These are phyloP conservation scores for Gomphus sp. DNA, from an alignment of 1,284 basidiomycete genomes.

Conservation along the genomic window DNA sequence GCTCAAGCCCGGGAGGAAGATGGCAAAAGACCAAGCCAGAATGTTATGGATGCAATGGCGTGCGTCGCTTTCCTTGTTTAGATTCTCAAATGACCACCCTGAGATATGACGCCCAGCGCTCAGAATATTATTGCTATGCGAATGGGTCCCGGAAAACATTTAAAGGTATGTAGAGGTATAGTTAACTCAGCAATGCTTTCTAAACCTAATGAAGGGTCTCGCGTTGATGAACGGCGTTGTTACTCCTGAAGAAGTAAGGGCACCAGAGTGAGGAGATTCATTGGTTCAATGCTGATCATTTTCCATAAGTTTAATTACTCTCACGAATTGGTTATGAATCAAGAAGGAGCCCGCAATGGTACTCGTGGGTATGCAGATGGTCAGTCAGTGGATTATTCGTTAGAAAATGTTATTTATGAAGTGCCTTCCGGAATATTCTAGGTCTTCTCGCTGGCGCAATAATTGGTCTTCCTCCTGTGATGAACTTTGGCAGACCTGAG, in stretches of 20 bases:
- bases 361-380: conserved; percentile 84
- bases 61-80: conserved; percentile 23
- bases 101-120: conserved; percentile 1
- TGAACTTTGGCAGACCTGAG: conserved; percentile 72
- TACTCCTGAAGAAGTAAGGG: conserved; percentile 85
- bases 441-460: conserved; percentile 34
- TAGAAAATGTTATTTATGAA: background rate
- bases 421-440: background rate
- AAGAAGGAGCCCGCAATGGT: conserved; percentile 74
- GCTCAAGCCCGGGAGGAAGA: conserved; percentile 66
- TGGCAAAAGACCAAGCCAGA: conserved; percentile 61
- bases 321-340: conserved; percentile 69
- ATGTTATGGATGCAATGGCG: conserved; percentile 65
- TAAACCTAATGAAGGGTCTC: conserved; percentile 49
- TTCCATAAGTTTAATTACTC: conserved; percentile 9
- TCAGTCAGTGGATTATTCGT: background rate
- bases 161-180: background rate
- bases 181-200: background rate
- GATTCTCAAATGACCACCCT: background rate
- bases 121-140: conserved; percentile 37
- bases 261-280: conserved; percentile 62
- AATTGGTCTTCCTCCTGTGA: conserved; percentile 7
- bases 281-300: background rate
- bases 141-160: conserved; percentile 40
- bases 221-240: conserved; percentile 76